Conservation (phyloP, 2,329 filamentous ascomycete species). For the Hypoxylon sp. region DNA sequence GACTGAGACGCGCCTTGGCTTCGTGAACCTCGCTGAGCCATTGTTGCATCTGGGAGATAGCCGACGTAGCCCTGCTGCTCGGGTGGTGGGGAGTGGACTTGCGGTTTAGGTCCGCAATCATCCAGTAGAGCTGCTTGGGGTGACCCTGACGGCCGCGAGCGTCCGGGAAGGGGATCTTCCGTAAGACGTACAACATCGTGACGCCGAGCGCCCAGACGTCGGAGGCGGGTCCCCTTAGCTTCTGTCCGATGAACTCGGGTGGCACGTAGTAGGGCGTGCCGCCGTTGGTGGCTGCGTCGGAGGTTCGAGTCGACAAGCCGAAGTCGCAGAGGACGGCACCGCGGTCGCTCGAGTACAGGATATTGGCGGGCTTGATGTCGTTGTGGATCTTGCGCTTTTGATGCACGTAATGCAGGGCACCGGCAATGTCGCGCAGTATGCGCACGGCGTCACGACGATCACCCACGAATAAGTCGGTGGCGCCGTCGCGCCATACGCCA, state of each 20-base stretch:
- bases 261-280: constrained; percentile 75
- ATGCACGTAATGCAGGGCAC: constrained; percentile 71
- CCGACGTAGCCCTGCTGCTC: constrained; percentile 52
- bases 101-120: constrained; percentile 69
- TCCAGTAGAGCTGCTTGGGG: constrained; percentile 69
- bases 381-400: constrained; percentile 69
- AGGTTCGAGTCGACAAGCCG: constrained; percentile 66
- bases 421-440: constrained; percentile 68
- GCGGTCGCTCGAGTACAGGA: constrained; percentile 70
- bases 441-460: constrained; percentile 64
- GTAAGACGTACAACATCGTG: constrained; percentile 72
- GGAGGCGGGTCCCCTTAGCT: constrained; percentile 67
- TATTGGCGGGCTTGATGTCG: constrained; percentile 74
- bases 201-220: constrained; percentile 73
- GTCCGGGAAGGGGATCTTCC: constrained; percentile 70
- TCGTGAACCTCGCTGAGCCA: constrained; percentile 70
- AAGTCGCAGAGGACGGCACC: constrained; percentile 74
- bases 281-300: constrained; percentile 64
- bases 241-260: constrained; percentile 71
- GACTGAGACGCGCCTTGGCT: constrained; percentile 62
- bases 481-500: constrained; percentile 64
- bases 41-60: constrained; percentile 67
- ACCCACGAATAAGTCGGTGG: constrained; percentile 66
- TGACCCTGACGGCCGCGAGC: constrained; percentile 64
- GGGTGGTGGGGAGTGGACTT: constrained; percentile 43